Conservation (phyloP, 176 grass and related monocot species). For the Zoysia pacifica region DNA sequence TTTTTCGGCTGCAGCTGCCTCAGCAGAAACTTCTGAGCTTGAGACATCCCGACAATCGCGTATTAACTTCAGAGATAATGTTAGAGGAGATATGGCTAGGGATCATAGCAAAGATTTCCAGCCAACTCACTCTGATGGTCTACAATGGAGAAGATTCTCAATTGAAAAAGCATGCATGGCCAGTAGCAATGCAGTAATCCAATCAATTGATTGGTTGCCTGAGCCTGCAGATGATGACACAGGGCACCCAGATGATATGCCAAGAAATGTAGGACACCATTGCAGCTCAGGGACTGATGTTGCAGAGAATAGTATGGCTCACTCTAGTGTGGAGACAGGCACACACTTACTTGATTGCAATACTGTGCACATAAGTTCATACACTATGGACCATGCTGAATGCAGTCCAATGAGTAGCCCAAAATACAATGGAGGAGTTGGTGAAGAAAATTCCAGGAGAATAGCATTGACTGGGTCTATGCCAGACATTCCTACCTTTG, state of each 20-base stretch:
- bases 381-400: not conserved
- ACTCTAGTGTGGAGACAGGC: not conserved
- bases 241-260: not conserved
- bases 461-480: not conserved
- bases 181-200: not conserved
- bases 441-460: not conserved
- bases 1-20: not conserved
- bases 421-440: not conserved
- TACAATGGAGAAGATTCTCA: constrained; percentile 9
- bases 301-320: too few relatives aligned
- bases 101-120: constrained; percentile 43
- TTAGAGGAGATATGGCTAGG: constrained; percentile 21
- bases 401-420: not conserved
- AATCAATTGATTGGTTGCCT: not conserved
- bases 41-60: not conserved
- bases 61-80: constrained; percentile 8
- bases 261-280: not conserved
- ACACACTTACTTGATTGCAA: not conserved
- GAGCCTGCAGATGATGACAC: not conserved
- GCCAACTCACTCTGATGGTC: not conserved
- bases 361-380: not conserved
- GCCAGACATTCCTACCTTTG: not conserved
- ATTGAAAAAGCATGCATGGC: constrained; percentile 12
- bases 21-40: constrained; percentile 4
- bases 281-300: not conserved